Evolutionary conservation across 2,329 filamentous ascomycete genomes (phyloP).

Genomic region (Exophiala spinifera): DNA sequence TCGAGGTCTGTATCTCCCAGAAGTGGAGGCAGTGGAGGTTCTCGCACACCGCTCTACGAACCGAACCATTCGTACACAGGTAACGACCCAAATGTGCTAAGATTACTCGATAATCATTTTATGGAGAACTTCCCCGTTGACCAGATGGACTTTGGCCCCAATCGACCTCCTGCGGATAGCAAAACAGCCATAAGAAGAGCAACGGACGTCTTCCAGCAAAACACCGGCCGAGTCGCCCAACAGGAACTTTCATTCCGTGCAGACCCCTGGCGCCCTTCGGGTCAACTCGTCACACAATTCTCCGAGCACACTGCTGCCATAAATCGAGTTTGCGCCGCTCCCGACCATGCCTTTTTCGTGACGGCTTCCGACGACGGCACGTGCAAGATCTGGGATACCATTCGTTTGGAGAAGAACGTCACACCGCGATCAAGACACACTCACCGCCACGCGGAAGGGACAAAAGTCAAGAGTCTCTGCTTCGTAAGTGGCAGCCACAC

Average conservation of each 20-base stretch:
- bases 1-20: constrained; percentile 27
- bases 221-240: constrained; percentile 11
- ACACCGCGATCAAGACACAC: constrained; percentile 83
- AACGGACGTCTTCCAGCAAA: constrained; percentile 45
- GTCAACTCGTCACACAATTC: constrained; percentile 81
- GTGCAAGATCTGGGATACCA: constrained; percentile 91
- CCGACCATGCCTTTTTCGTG: constrained; percentile 91
- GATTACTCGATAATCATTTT: constrained; percentile 79
- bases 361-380: constrained; percentile 88
- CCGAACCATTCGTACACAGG: constrained; percentile 81
- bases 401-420: constrained; percentile 84
- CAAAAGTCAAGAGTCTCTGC: constrained; percentile 74
- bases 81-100: constrained; percentile 62
- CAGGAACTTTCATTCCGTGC: constrained; percentile 17
- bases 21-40: constrained; percentile 11
- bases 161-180: constrained; percentile 65
- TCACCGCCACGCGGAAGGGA: constrained; percentile 68
- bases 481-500: constrained; percentile 94
- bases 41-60: constrained; percentile 48
- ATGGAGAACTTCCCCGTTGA: constrained; percentile 61
- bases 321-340: constrained; percentile 75
- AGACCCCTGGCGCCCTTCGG: constrained; percentile 76
- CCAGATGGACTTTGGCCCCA: constrained; percentile 68
- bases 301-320: constrained; percentile 81
- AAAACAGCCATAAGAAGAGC: constrained; percentile 53